Base-by-base conservation (phyloP, 2,329 filamentous ascomycete genomes). In the Seiridium cupressi region DNA sequence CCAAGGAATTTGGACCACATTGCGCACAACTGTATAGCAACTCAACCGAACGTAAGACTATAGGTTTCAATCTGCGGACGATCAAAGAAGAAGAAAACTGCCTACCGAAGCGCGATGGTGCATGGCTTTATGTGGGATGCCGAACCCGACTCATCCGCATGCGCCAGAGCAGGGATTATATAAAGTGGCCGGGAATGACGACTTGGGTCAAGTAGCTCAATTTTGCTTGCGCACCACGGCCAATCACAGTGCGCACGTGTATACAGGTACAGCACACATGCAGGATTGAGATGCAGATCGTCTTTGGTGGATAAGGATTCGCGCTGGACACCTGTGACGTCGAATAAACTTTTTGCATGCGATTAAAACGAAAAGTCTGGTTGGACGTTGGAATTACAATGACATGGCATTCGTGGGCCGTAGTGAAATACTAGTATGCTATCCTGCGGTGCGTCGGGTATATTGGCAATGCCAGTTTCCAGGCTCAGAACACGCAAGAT, bases 1-100 rank as follows among this genome's bases (percentile, higher is more conserved):
- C 48, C 32, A 38, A 56, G 48, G 31, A 60, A 31, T 38, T 42
- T 40, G 4, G 59, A 53, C 40, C 54, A 51, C 59, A 60, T 60
- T 40, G 6, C 42, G 46, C 11, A 26, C 8, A 51, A 3, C 9
- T 40, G 34, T 18, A 13, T 26, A 2, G 44, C 9, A 34, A 34
- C 36, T 5, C 36, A 44, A 44, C 18, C 18, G 18, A 26, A 26
- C 18, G 18, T 26, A 26, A 26, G 18, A 26, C 18, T 26, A 26
- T 26, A 26, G 18, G 18, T 26, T 44, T 44, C 35, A 38, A 55
- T 32, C 34, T 11, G 36, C n/a, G 10, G 8, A 32, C 9, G 38
- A 53, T 7, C 10, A 26, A 36, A 36, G 10, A 5, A n/a, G 18
- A n/a, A 34, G 7, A 36, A 40, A 26, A 35, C 9, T 53, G 5